Evolutionary conservation across 73 alveolate genomes (phyloP).

Genomic region (Blepharisma japonicum): DNA sequence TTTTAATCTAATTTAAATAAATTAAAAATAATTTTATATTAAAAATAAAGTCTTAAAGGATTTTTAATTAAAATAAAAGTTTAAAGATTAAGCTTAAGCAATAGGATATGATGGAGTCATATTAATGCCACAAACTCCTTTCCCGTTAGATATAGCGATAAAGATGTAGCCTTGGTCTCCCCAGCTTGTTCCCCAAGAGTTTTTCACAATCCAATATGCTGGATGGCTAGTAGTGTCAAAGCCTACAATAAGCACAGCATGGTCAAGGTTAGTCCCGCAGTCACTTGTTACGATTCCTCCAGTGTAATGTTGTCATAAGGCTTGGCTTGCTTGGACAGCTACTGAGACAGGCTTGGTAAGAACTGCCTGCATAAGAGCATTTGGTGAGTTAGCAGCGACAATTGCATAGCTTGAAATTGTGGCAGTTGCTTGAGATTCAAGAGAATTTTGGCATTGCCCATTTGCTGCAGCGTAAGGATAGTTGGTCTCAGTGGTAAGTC

Average conservation of each 20-base stretch:
- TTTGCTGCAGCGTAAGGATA: conserved; percentile 30
- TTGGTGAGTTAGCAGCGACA: conserved; percentile 5
- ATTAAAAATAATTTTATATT: no score
- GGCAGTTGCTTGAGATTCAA: not conserved
- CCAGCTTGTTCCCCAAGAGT: conserved; percentile 56
- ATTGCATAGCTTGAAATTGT: conserved; percentile 20
- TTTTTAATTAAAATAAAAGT: no score
- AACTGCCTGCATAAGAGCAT: conserved; percentile 12
- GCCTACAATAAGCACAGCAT: conserved; percentile 55
- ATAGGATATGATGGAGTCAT: conserved; percentile 14
- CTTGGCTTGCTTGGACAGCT: conserved; percentile 49
- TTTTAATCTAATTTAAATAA: no score
- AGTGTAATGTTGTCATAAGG: conserved; percentile 41
- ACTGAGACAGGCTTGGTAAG: conserved; percentile 40
- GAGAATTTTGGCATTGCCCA: conserved; percentile 51
- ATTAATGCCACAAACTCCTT: not conserved
- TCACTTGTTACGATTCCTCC: not conserved
- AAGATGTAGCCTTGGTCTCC: conserved; percentile 49
- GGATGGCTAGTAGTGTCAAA: conserved; percentile 30
- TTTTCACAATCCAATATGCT: conserved; percentile 32
- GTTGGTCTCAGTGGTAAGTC: conserved; percentile 34
- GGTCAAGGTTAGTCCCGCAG: conserved; percentile 40
- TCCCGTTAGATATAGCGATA: conserved; percentile 34
- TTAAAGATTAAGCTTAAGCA: not conserved
- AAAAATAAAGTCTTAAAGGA: no score